Evolutionary conservation across 2,329 filamentous ascomycete species (phyloP).

Genomic region (Cladosporium halotolerans): DNA sequence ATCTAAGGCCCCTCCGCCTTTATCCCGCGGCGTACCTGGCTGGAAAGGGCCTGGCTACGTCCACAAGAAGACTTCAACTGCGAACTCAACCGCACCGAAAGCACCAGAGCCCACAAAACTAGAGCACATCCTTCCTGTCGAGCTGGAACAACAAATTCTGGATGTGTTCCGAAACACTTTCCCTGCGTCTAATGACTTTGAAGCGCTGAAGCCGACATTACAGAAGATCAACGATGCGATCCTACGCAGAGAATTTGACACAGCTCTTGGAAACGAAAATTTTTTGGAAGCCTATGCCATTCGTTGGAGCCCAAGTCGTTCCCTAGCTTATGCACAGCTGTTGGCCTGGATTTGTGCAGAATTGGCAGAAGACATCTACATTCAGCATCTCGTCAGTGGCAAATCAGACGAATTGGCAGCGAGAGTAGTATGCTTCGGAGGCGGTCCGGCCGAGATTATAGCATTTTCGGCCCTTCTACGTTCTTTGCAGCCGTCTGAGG

Average conservation of each 20-base stretch:
- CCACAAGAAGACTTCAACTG: not conserved
- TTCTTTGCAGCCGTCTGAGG: constrained; percentile 7
- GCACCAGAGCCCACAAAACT: not conserved
- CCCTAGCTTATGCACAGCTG: constrained; percentile 70
- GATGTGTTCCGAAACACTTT: constrained; percentile 53
- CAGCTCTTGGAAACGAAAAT: constrained; percentile 67
- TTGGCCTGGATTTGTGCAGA: constrained; percentile 35
- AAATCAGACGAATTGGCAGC: constrained; percentile 4
- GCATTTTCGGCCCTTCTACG: constrained; percentile 51
- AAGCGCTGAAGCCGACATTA: constrained; percentile 2
- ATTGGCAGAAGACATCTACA: constrained; percentile 12
- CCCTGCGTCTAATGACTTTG: constrained; percentile 2
- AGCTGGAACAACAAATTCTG: constrained; percentile 74
- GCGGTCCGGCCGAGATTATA: constrained; percentile 61
- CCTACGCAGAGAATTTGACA: constrained; percentile 63
- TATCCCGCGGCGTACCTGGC: not conserved
- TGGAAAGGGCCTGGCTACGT: constrained; percentile 3
- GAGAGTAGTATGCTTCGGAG: constrained; percentile 54
- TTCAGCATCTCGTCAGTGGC: not conserved
- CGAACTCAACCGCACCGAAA: not conserved
- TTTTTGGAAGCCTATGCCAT: constrained; percentile 77
- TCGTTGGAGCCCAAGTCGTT: constrained; percentile 82
- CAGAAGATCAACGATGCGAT: constrained; percentile 1
- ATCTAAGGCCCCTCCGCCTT: not conserved
- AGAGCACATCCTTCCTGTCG: constrained; percentile 34